Evolutionary conservation across 345 rosid species (phyloP), one percentile per base, ranked within the genome.

Genomic region (Carallia pectinifolia): DNA sequence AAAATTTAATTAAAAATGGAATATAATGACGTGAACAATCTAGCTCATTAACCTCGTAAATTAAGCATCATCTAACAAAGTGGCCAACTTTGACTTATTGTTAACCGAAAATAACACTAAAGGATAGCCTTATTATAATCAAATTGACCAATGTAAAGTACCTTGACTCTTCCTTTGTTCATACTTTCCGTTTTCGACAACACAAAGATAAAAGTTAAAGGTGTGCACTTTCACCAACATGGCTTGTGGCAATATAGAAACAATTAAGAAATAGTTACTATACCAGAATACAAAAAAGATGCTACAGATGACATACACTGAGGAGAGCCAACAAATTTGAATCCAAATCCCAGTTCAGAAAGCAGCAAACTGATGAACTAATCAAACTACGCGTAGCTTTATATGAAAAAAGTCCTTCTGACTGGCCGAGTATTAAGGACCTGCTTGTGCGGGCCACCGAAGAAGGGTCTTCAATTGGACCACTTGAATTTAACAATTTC

Each of bases 381-480:
- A 91, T 87, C 73, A 92, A 85, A 73, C 80, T 76, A 71, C 85
- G 78, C 18, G 97, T 91, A 68, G 85, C 85, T 78, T 95, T 89
- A 77, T 87, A 92, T 13, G 97, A 89, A 76, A 95, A 66, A 71
- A 86, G 72, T 67, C 92, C 96, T 65, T 92, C 97, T 44, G 86
- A 74, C 74, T 86, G 84, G 80, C 87, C 91, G 77, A 86, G 85
- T 69, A 85, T 75, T 81, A 91, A 81, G 67, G 84, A 81, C 79
- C 78, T 87, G 69, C 87, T 86, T 64, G 93, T 91, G 65, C 69
- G 69, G 72, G 90, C 90, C 69, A 85, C 93, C 55, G 80, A 88
- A 80, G 97, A 95, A 72, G 96, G 97, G 87, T 95, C 97, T 84
- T 90, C 93, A 66, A 90, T 84, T 72, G 88, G 86, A 69, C 92